These are phyloP conservation scores for Funneliformis geosporum DNA, from an alignment of 192 early-diverging fungal genomes.

Conservation along the genomic window DNA sequence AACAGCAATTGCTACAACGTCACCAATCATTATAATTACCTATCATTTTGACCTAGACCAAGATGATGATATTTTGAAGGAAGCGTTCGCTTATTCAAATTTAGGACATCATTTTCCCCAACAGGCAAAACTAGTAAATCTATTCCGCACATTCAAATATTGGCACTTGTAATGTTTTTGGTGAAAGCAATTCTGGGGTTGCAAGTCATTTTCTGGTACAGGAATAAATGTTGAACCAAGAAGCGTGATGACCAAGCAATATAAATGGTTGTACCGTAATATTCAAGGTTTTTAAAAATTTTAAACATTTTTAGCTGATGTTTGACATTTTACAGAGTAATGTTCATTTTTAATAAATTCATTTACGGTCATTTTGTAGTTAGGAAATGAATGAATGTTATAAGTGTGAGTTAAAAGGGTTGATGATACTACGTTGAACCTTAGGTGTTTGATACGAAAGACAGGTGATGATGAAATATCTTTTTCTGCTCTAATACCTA, in stretches of 20 bases:
- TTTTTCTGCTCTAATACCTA: slow-evolving; percentile 58
- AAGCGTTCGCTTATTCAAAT: slow-evolving; percentile 31
- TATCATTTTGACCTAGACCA: slow-evolving; percentile 32
- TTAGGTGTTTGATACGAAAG: slow-evolving; percentile 66
- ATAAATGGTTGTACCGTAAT: slow-evolving; percentile 79
- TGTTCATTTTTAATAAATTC: not conserved
- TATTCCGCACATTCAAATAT: slow-evolving; percentile 11
- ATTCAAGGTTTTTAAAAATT: slow-evolving; percentile 65
- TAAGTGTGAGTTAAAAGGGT: slow-evolving; percentile 76
- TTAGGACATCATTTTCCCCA: slow-evolving; percentile 32
- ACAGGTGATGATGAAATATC: slow-evolving; percentile 69
- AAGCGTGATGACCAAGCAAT: slow-evolving; percentile 36
- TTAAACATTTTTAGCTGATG: not conserved
- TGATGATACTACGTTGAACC: slow-evolving; percentile 76
- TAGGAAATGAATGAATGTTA: slow-evolving; percentile 97
- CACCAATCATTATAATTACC: slow-evolving; percentile 21
- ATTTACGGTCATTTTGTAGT: slow-evolving; percentile 68
- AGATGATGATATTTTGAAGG: slow-evolving; percentile 38
- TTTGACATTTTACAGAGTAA: not conserved
- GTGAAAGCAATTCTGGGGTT: not conserved
- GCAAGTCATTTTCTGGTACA: slow-evolving; percentile 14
- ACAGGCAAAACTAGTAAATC: slow-evolving; percentile 14
- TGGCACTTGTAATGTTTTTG: slow-evolving; percentile 18
- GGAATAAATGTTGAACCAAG: slow-evolving; percentile 20
- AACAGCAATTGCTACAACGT: not conserved